A percentile compares a stretch with the other conserved stretches of the same genome.
Evolutionary conservation across 306 rosid species (phyloP).

Genomic region (Cicer arietinum): DNA sequence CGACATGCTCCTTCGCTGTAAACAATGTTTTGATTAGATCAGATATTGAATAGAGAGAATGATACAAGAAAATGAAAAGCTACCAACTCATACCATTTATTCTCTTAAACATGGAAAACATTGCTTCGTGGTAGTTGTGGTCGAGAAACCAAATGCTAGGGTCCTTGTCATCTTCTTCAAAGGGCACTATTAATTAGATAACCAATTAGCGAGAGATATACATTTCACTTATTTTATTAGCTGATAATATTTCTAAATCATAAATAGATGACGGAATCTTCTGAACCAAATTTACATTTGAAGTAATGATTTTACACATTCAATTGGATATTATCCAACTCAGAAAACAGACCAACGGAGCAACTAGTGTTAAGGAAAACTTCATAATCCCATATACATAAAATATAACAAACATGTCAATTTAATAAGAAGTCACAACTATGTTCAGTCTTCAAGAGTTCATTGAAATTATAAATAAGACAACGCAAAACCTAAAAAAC

Average conservation of each 20-base stretch:
- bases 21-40: slow-evolving; percentile 15
- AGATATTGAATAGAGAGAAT: slow-evolving; percentile 2
- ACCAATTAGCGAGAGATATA: slow-evolving; percentile 28
- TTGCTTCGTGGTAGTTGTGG: slow-evolving; percentile 87
- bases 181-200: slow-evolving; percentile 69
- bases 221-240: background rate
- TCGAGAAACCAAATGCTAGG: slow-evolving; percentile 96
- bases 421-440: slow-evolving; percentile 21
- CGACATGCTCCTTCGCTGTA: slow-evolving; percentile 89
- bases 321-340: slow-evolving; percentile 33
- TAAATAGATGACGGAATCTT: background rate
- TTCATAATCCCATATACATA: background rate
- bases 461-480: background rate
- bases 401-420: slow-evolving; percentile 3
- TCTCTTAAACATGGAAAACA: slow-evolving; percentile 97
- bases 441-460: background rate
- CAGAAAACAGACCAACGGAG: background rate
- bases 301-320: slow-evolving; percentile 7
- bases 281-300: background rate
- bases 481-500: background rate
- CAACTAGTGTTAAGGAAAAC: slow-evolving; percentile 8
- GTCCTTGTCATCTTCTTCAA: slow-evolving; percentile 93
- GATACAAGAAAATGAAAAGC: background rate
- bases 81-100: slow-evolving; percentile 69
- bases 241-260: slow-evolving; percentile 19